Base-by-base conservation (phyloP, 1,284 basidiomycete genomes). In the Ceratobasidium sp. region DNA sequence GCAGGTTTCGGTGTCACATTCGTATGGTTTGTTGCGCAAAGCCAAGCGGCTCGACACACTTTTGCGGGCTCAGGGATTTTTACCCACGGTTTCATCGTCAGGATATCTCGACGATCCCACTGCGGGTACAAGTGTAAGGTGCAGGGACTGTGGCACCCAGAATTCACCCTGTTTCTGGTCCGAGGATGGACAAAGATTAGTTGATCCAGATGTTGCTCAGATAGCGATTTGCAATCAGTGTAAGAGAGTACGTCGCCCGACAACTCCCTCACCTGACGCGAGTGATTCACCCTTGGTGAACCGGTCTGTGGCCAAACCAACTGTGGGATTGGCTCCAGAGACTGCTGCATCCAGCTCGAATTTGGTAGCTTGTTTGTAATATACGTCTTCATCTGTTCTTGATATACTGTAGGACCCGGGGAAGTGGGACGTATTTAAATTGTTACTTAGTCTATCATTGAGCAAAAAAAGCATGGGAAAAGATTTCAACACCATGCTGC, bases 11-110 rank as follows among this genome's bases (percentile, higher is more conserved):
- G 85, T 90, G 6, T 87, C 88, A 7, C 90, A 93, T 81, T 90
- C 93, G 1, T 95, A 96, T 83, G 93, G 91, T 1, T 88, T 96
- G 13, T 88, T 97, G 54, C 92, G 95, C 77, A 96, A 97, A 84
- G 95, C 95, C 9, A 90, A 90, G 42, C 90, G 94, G 12, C 87
- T 97, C 23, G 95, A 97, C 83, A 86, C 87, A 38, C 87, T 94
- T 66, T 86, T 95, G 28, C 64, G 77, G 20, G 70, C 78, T 12
- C 78, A 74, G 28, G 56, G 78, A 44, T 79, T 79, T 54, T 46
- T 79, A 23, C 77, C 77, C 2, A 40, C 56, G 3, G 26, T 13
- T 56, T 75, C 52, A 23, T 46, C 15, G 54, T 23, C n/a, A 6
- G 38, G 17, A 48, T n/a, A n/a, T 9, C 57, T 46, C n/a, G 62